Percentiles rank a stretch among this genome's conserved stretches.
phyloP scores from a whole-genome alignment of 169 alveolate genomes.

The Plasmodium reichenowi region DNA sequence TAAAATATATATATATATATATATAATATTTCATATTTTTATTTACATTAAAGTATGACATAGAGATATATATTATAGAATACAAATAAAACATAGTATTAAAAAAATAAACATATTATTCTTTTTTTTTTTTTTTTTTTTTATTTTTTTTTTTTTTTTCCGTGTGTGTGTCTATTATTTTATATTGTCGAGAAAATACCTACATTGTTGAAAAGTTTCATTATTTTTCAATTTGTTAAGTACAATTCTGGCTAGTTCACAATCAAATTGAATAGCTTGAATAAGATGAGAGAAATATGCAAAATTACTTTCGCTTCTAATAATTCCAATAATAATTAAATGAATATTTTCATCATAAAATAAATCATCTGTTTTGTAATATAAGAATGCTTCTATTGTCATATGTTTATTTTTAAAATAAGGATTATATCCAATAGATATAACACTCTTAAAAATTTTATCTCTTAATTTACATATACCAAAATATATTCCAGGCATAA shows the following conservation, averaged over 20 bases:
- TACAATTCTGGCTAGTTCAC: conserved; percentile 62
- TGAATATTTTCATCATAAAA: conserved; percentile 66
- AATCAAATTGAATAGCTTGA: conserved; percentile 75
- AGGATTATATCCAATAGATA: conserved; percentile 74
- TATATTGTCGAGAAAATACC: conserved; percentile 27
- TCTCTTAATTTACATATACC: conserved; percentile 49
- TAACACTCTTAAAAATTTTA: conserved; percentile 63
- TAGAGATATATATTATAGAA: too few relatives aligned
- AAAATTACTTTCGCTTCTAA: conserved; percentile 72
- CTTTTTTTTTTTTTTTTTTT: too few relatives aligned
- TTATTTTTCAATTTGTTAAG: conserved; percentile 27
- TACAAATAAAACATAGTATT: too few relatives aligned
- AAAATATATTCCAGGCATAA: conserved; percentile 75
- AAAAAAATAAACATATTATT: too few relatives aligned
- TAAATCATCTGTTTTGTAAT: conserved; percentile 37
- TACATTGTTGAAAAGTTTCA: conserved; percentile 23
- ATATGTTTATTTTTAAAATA: conserved; percentile 67
- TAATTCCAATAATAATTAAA: conserved; percentile 53
- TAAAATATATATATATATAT: too few relatives aligned
- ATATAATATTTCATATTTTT: too few relatives aligned
- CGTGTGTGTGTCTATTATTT: neutral
- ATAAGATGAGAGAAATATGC: conserved; percentile 55
- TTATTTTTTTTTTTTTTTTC: neutral
- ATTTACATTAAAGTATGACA: too few relatives aligned
- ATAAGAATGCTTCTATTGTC: conserved; percentile 65